A percentile compares a stretch with the other conserved stretches of the same genome.
phyloP scores from a whole-genome alignment of 495 filamentous ascomycete species.

The Filosporella fistucella region DNA sequence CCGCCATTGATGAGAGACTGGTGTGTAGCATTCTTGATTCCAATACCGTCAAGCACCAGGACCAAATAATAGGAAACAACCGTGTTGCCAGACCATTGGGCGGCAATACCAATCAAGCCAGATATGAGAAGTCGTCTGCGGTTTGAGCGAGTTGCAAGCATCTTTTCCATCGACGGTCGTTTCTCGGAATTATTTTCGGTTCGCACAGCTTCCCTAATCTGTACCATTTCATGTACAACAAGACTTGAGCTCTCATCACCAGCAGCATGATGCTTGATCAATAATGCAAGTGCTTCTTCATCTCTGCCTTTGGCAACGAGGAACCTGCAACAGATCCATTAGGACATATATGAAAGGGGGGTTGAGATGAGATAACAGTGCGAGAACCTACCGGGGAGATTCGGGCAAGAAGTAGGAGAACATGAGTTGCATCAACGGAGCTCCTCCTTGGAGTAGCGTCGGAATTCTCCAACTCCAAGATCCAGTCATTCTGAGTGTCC shows the following conservation, averaged over 20 bases:
- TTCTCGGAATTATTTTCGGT: too few relatives aligned
- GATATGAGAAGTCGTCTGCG: too few relatives aligned
- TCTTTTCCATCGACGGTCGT: too few relatives aligned
- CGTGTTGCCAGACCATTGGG: constrained; percentile 35
- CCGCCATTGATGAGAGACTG: constrained; percentile 22
- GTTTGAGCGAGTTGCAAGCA: too few relatives aligned
- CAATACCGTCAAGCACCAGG: constrained; percentile 29
- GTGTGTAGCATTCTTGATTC: constrained; percentile 47
- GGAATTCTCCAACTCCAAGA: constrained; percentile 49
- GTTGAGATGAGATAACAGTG: too few relatives aligned
- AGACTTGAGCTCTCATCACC: constrained; percentile 1
- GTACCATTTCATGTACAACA: constrained; percentile 41
- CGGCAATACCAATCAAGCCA: too few relatives aligned
- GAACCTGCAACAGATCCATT: too few relatives aligned
- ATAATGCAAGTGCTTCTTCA: constrained; percentile 29
- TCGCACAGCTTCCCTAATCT: constrained; percentile 33
- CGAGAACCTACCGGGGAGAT: too few relatives aligned
- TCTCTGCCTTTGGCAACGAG: constrained; percentile 7
- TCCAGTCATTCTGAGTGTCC: constrained; percentile 11
- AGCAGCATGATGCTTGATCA: constrained; percentile 42
- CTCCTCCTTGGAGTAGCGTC: constrained; percentile 30
- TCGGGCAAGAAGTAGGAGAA: constrained; percentile 20
- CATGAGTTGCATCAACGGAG: constrained; percentile 15
- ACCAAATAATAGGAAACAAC: constrained; percentile 34
- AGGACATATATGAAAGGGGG: too few relatives aligned